Conservation (phyloP, 805 yeast genomes). For the Blastobotrys americana region DNA sequence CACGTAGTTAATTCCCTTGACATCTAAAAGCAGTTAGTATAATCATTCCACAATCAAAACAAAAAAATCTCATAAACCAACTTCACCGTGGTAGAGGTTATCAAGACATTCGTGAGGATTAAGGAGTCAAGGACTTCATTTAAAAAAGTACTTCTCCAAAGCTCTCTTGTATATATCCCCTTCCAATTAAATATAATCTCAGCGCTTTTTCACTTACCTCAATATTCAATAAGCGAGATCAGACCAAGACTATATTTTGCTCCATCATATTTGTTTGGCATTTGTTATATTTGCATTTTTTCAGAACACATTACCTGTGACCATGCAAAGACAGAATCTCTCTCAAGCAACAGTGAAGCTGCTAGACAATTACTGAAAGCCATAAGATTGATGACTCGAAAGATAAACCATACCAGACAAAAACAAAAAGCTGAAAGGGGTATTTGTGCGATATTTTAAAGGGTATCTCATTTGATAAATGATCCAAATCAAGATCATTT, state of each 20-base stretch:
- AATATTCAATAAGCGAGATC: neutral
- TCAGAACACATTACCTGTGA: no score
- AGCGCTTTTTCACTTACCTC: neutral
- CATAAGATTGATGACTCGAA: neutral
- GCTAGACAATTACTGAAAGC: neutral
- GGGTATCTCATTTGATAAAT: neutral
- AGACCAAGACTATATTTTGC: neutral
- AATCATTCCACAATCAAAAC: neutral
- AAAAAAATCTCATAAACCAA: no score
- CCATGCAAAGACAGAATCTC: neutral
- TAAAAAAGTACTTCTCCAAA: neutral
- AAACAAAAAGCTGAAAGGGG: neutral
- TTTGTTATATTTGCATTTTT: no score
- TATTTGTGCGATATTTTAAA: neutral
- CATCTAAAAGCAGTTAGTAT: constrained; percentile 49
- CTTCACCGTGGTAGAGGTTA: neutral
- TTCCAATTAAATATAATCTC: neutral
- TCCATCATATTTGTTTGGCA: neutral
- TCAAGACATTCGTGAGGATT: neutral
- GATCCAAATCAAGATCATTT: neutral
- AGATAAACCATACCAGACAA: neutral
- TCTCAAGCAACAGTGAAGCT: neutral
- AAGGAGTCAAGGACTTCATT: no score
- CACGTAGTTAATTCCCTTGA: constrained; percentile 91
- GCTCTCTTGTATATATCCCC: neutral